Base-by-base conservation (phyloP, 257 asterid genomes). In the Plectranthus barbatus region DNA sequence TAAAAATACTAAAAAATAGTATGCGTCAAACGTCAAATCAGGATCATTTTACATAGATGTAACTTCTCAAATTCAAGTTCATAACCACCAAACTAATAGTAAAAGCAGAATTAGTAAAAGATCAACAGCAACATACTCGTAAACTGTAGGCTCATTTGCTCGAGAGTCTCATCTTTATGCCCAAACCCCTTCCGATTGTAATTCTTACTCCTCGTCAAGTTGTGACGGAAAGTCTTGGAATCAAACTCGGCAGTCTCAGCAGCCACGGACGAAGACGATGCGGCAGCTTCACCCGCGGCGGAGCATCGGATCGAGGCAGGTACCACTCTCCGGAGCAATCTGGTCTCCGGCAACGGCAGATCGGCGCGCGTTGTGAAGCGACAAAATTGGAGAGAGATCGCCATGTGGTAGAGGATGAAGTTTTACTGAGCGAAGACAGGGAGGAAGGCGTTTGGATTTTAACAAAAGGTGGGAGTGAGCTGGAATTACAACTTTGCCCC, bases 161-260 rank as follows among this genome's bases (percentile, higher is more conserved):
- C 85, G 3, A 80, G 80, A 51, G 92, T 88, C 52, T 79, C 92
- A 48, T 77, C 72, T 31, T 86, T 77, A 52, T 75, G 83, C 2
- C 98, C 98, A 69, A 91, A 91, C 3, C 98, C 99, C 68, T 49
- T 80, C 58, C 95, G 90, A 60, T 92, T 92, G 68, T 84, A 92
- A 67, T 88, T 79, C 60, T 83, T 48, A 49, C 97, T 86, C 79
- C 99, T 79, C 23, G 88, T 79, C 83, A 92, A 76, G 72, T 85
- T 79, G 69, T 81, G 84, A 71, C 99, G 80, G 58, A 92, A 89
- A 53, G 76, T 81, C 84, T 89, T 92, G 1, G 97, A 69, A 61
- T 92, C 96, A 57, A 92, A 87, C 26, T 85, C 94, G 15, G 82
- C 71, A 13, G 80, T 80, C 6, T 55, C 75, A 1, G 72, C 36